Base-by-base conservation (phyloP, 75 land plant genomes). In the Chamaecyparis obtusa region DNA sequence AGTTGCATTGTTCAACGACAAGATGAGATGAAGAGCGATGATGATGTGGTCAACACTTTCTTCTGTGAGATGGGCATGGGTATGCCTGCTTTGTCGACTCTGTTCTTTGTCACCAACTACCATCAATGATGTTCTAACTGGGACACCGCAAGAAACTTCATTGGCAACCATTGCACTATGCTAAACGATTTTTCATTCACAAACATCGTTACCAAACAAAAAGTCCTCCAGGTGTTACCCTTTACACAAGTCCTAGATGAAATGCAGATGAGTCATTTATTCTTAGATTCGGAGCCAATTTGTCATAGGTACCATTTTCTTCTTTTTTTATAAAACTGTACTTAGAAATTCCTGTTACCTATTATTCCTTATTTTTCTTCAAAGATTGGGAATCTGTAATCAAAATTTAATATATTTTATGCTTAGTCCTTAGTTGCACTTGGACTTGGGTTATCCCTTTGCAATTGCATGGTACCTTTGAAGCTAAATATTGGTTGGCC, bases 201-300 rank as follows among this genome's bases (percentile, higher is more conserved):
- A 48, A 55, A n/a, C 90, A 92, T 69, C 67, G 90, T 14, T 56
- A 39, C 30, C 88, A 87, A 32, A 86, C 87, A 32, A 87, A 44
- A 10, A 92, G 92, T 17, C 74, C 93, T 7, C 80, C 92, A 13
- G 92, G 88, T 77, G 93, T 92, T 57, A 76, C 81, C 75, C 83
- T 54, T 41, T 92, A 90, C 87, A 75, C 84, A n/a, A 84, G 92
- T 80, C 64, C 86, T 30, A 37, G 89, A 49, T 86, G 78, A 49
- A 90, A 48, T 74, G 88, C 92, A 17, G 88, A 90, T 48, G 93
- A 92, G 2, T 92, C 92, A 5, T 89, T 92, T 3, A 81, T 87
- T 36, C 83, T 92, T 48, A 86, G 93, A 44, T 87, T 92, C 15
- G 93, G 93, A 16, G 72, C 78, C 76, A 88, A 88, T 36, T 72